phyloP scores from a whole-genome alignment of 2,329 filamentous ascomycete genomes.

The Curvularia verruculosa region DNA sequence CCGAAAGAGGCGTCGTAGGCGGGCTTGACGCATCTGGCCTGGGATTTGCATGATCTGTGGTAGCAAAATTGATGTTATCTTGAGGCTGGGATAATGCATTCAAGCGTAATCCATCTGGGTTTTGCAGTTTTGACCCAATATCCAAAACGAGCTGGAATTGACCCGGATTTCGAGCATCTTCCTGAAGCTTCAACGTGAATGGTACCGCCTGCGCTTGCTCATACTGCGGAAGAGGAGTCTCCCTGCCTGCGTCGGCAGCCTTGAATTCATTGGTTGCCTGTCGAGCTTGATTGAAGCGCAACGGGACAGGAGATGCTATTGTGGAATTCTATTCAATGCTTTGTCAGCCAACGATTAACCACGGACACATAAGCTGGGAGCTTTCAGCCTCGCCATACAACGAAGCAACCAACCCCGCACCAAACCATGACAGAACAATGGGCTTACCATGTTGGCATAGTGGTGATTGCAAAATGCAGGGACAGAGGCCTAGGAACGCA shows the following conservation, averaged over 20 bases:
- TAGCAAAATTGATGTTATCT: conserved; percentile 22
- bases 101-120: conserved; percentile 8
- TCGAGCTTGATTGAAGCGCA: conserved; percentile 14
- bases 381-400: conserved; percentile 16
- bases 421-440: not conserved
- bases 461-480: conserved; percentile 12
- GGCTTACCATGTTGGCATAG: conserved; percentile 30
- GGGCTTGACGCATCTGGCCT: conserved; percentile 27
- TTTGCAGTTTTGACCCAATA: conserved; percentile 27
- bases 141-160: conserved; percentile 42
- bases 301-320: conserved; percentile 30
- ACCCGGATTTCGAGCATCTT: conserved; percentile 39
- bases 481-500: conserved; percentile 24
- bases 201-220: conserved; percentile 36
- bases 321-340: conserved; percentile 26
- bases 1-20: conserved; percentile 31
- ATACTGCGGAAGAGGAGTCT: conserved; percentile 37
- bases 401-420: not conserved
- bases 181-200: conserved; percentile 40
- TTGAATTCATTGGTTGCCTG: conserved; percentile 22
- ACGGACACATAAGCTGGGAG: not conserved
- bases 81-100: conserved; percentile 18
- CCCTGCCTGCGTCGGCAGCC: conserved; percentile 25
- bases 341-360: conserved; percentile 14
- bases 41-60: conserved; percentile 19